Evolutionary conservation across 768 basidiomycete genomes (phyloP).

Genomic region (Tylopilus cervinicoccineus): DNA sequence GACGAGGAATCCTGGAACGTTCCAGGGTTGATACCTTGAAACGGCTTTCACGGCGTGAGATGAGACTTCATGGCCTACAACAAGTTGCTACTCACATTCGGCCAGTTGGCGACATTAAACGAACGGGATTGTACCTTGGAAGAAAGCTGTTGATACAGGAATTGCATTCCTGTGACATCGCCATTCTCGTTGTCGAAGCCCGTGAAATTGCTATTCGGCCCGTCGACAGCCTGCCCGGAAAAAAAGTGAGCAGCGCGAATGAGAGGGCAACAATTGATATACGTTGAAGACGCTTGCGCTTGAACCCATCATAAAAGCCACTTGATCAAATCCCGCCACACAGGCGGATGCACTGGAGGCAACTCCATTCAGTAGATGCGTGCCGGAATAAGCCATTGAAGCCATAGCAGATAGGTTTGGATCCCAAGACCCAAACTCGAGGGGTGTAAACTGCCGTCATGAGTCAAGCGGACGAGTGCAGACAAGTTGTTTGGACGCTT

Average conservation of each 20-base stretch:
- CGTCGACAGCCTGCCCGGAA: slow-evolving; percentile 49
- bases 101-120: slow-evolving; percentile 67
- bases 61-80: background rate
- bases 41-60: slow-evolving; percentile 32
- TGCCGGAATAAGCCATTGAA: slow-evolving; percentile 62
- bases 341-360: slow-evolving; percentile 56
- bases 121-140: slow-evolving; percentile 45
- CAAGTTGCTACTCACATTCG: slow-evolving; percentile 37
- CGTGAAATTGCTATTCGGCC: slow-evolving; percentile 34
- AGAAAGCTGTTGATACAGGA: slow-evolving; percentile 45
- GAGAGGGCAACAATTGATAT: slow-evolving; percentile 6
- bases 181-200: slow-evolving; percentile 10
- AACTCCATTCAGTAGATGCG: slow-evolving; percentile 53
- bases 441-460: slow-evolving; percentile 47
- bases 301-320: slow-evolving; percentile 69
- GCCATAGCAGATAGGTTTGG: slow-evolving; percentile 67
- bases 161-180: slow-evolving; percentile 34
- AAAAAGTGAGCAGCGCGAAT: background rate
- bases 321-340: slow-evolving; percentile 71
- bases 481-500: slow-evolving; percentile 15
- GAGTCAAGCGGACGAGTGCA: slow-evolving; percentile 5
- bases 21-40: slow-evolving; percentile 45
- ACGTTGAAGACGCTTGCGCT: slow-evolving; percentile 71
- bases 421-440: slow-evolving; percentile 74
- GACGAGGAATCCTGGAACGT: slow-evolving; percentile 54